These are phyloP conservation scores for Hymenoscyphus occultus DNA, from an alignment of 2,329 filamentous ascomycete genomes.

Conservation along the genomic window DNA sequence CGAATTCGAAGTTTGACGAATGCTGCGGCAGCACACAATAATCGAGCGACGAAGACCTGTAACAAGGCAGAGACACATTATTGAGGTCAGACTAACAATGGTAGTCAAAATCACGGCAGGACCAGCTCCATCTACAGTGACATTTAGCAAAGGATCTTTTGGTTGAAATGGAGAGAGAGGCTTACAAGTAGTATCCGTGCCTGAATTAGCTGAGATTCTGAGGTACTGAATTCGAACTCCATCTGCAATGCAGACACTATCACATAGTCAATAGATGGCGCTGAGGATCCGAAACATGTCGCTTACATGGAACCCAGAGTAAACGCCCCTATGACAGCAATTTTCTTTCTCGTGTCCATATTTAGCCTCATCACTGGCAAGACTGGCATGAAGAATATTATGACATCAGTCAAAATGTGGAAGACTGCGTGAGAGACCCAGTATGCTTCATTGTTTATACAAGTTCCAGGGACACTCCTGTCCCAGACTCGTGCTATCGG, in stretches of 20 bases:
- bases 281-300: no score
- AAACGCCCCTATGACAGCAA: conserved; percentile 4
- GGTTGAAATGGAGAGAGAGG: background rate
- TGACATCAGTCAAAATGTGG: conserved; percentile 7
- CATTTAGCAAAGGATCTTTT: background rate
- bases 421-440: conserved; percentile 7
- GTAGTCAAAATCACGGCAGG: conserved; percentile 5
- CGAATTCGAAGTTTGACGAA: background rate
- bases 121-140: background rate
- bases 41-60: conserved; percentile 9
- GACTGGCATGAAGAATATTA: conserved; percentile 6
- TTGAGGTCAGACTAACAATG: background rate
- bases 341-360: background rate
- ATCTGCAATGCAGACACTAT: conserved; percentile 5
- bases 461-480: conserved; percentile 1
- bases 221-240: conserved; percentile 3
- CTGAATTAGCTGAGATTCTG: background rate
- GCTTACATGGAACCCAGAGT: conserved; percentile 5
- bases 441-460: conserved; percentile 8
- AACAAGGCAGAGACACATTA: conserved; percentile 7
- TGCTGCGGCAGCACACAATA: background rate
- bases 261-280: background rate
- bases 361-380: conserved; percentile 1
- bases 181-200: conserved; percentile 1
- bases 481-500: conserved; percentile 6